Percentiles rank a stretch among this genome's conserved stretches.
phyloP scores from a whole-genome alignment of 2,329 filamentous ascomycete species.

The Colletotrichum sp. region DNA sequence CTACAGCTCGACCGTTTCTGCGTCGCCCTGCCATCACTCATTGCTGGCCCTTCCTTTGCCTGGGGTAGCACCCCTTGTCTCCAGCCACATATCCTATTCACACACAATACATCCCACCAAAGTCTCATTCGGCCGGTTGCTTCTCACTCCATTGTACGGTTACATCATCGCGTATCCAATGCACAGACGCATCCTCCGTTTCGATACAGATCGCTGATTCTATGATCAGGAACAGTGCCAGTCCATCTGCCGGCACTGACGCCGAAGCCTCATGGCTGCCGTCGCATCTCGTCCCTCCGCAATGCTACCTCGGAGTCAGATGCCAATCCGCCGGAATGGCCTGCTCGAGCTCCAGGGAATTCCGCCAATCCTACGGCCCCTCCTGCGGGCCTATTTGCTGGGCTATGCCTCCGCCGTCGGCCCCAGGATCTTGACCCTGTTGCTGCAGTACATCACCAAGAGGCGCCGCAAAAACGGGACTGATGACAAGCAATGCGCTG shows the following conservation, averaged over 20 bases:
- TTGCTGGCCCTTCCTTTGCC: neutral
- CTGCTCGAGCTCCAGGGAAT: slow-evolving; percentile 34
- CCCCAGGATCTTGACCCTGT: slow-evolving; percentile 59
- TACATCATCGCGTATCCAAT: slow-evolving; percentile 2
- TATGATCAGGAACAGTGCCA: slow-evolving; percentile 4
- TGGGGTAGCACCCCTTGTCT: slow-evolving; percentile 10
- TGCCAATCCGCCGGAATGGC: slow-evolving; percentile 16
- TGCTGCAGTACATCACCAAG: slow-evolving; percentile 54
- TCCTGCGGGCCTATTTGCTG: slow-evolving; percentile 64
- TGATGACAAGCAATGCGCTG: slow-evolving; percentile 25
- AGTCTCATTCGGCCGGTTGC: neutral
- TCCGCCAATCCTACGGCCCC: slow-evolving; percentile 57
- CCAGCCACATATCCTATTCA: neutral
- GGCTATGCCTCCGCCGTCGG: slow-evolving; percentile 65
- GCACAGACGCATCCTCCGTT: slow-evolving; percentile 7
- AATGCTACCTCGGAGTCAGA: slow-evolving; percentile 45
- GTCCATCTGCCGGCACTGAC: slow-evolving; percentile 4
- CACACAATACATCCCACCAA: neutral
- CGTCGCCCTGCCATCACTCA: slow-evolving; percentile 5
- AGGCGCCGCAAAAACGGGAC: slow-evolving; percentile 20
- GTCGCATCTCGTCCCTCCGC: slow-evolving; percentile 35
- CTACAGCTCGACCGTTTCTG: neutral
- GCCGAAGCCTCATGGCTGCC: slow-evolving; percentile 9
- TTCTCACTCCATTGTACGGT: neutral
- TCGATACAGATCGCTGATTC: slow-evolving; percentile 9